Evolutionary conservation across 2,329 filamentous ascomycete species (phyloP).

Genomic region (Penicillium corylophilum): DNA sequence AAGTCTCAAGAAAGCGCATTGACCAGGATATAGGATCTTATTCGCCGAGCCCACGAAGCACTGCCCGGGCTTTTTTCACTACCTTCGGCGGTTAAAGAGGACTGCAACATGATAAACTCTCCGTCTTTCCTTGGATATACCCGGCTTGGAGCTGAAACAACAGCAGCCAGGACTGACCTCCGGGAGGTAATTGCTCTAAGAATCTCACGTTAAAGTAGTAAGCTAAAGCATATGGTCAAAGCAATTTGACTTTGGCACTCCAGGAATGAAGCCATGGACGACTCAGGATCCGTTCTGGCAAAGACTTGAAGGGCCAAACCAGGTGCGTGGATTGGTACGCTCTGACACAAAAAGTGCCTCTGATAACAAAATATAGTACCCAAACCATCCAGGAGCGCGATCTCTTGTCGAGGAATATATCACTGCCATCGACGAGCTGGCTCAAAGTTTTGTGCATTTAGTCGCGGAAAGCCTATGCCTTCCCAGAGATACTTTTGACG

Average conservation of each 20-base stretch:
- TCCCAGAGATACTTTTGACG: slow-evolving; percentile 48
- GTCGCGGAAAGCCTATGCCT: slow-evolving; percentile 58
- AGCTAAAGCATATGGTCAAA: not conserved
- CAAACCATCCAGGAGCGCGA: slow-evolving; percentile 22
- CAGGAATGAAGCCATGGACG: slow-evolving; percentile 28
- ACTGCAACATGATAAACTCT: slow-evolving; percentile 35
- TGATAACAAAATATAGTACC: slow-evolving; percentile 24
- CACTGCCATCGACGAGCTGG: slow-evolving; percentile 47
- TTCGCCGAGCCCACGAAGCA: slow-evolving; percentile 20
- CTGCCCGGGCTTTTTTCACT: slow-evolving; percentile 29
- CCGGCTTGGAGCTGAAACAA: slow-evolving; percentile 36
- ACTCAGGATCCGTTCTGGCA: slow-evolving; percentile 48
- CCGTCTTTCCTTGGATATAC: slow-evolving; percentile 37
- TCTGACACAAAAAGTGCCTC: not conserved
- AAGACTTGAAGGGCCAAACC: slow-evolving; percentile 33
- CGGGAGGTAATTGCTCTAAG: slow-evolving; percentile 26
- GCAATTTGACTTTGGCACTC: slow-evolving; percentile 47
- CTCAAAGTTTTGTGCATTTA: slow-evolving; percentile 53
- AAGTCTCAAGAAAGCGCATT: not conserved
- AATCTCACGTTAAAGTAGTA: not conserved
- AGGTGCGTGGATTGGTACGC: slow-evolving; percentile 15
- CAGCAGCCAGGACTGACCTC: slow-evolving; percentile 30
- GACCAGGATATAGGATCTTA: slow-evolving; percentile 16
- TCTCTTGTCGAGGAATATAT: slow-evolving; percentile 52
- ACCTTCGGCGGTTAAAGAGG: slow-evolving; percentile 26